Percentiles rank a stretch among this genome's conserved stretches.
Evolutionary conservation across 495 filamentous ascomycete species (phyloP).

Genomic region (Annulohypoxylon moriforme): DNA sequence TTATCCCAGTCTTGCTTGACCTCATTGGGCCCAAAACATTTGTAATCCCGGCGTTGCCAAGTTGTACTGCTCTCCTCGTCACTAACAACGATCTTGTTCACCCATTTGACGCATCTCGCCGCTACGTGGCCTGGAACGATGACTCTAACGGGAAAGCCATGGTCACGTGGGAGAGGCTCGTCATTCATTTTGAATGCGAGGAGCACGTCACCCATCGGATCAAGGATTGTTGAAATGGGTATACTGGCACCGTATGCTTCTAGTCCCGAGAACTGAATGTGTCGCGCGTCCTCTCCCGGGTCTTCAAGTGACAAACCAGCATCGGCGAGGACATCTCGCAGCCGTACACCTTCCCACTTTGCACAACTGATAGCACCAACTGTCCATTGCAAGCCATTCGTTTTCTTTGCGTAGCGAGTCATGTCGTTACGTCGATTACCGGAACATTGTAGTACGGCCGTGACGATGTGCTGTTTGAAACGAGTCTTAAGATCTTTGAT

Average conservation of each 20-base stretch:
- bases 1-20: slow-evolving; percentile 66
- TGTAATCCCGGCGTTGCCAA: slow-evolving; percentile 74
- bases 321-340: slow-evolving; percentile 69
- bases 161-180: slow-evolving; percentile 63
- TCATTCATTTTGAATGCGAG: slow-evolving; percentile 72
- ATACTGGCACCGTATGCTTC: slow-evolving; percentile 72
- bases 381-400: slow-evolving; percentile 70
- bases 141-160: slow-evolving; percentile 70
- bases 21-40: slow-evolving; percentile 69
- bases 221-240: slow-evolving; percentile 65
- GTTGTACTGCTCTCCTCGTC: slow-evolving; percentile 67
- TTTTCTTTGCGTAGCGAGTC: slow-evolving; percentile 62
- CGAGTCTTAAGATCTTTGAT: slow-evolving; percentile 63
- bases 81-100: slow-evolving; percentile 67
- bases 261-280: slow-evolving; percentile 68
- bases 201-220: slow-evolving; percentile 67
- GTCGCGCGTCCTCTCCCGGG: slow-evolving; percentile 53
- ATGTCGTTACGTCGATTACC: slow-evolving; percentile 73
- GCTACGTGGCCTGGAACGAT: slow-evolving; percentile 71
- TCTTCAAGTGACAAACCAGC: slow-evolving; percentile 53
- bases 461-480: slow-evolving; percentile 66
- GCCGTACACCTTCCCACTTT: slow-evolving; percentile 69
- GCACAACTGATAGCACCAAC: slow-evolving; percentile 70
- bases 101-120: slow-evolving; percentile 74
- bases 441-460: slow-evolving; percentile 68